Conservation (phyloP, 2,329 filamentous ascomycete genomes). For the Aspergillus texensis region DNA sequence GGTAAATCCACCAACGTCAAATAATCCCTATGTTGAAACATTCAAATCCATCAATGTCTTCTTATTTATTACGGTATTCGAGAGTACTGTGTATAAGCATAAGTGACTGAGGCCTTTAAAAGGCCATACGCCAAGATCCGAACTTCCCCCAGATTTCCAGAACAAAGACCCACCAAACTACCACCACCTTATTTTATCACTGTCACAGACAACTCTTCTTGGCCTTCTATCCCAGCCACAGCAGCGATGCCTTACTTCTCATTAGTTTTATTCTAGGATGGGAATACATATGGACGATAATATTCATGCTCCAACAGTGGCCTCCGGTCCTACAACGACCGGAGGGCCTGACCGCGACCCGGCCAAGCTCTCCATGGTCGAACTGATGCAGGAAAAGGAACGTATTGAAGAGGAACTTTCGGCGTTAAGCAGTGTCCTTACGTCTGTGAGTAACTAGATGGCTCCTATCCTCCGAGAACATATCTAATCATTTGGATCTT, state of each 20-base stretch:
- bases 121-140: slow-evolving; percentile 3
- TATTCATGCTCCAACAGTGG: slow-evolving; percentile 70
- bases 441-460: slow-evolving; percentile 65
- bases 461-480: background rate
- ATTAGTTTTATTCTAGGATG: slow-evolving; percentile 40
- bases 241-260: background rate
- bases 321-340: slow-evolving; percentile 72
- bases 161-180: slow-evolving; percentile 7
- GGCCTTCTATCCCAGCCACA: slow-evolving; percentile 15
- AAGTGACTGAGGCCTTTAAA: background rate
- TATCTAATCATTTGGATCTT: slow-evolving; percentile 20
- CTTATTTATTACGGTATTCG: background rate
- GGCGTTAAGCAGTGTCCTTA: slow-evolving; percentile 81
- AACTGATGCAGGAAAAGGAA: slow-evolving; percentile 84
- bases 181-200: slow-evolving; percentile 3
- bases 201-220: slow-evolving; percentile 8
- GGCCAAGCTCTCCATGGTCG: slow-evolving; percentile 69
- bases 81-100: no score
- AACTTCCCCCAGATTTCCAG: slow-evolving; percentile 8
- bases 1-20: background rate
- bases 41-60: background rate
- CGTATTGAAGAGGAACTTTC: slow-evolving; percentile 83
- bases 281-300: slow-evolving; percentile 64
- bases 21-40: background rate
- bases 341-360: slow-evolving; percentile 61